Evolutionary conservation across 2,329 filamentous ascomycete species (phyloP).

Genomic region (Hypoxylon sp.): DNA sequence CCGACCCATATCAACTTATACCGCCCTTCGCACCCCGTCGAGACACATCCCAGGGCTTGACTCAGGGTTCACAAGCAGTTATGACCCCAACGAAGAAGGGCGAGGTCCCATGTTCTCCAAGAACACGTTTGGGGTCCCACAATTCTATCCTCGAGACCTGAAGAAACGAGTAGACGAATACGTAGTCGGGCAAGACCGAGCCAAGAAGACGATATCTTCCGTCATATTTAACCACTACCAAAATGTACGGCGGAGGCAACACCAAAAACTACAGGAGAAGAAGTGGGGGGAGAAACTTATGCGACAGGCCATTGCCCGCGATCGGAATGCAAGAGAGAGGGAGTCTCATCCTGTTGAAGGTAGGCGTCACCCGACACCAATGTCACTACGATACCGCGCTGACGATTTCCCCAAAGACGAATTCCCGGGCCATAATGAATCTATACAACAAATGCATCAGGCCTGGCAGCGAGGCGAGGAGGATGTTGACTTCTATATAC

Average conservation of each 20-base stretch:
- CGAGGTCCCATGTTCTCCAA: slow-evolving; percentile 74
- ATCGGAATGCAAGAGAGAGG: slow-evolving; percentile 71
- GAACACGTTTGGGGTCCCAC: slow-evolving; percentile 70
- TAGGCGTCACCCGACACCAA: slow-evolving; percentile 57
- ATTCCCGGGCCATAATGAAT: slow-evolving; percentile 67
- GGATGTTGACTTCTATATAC: slow-evolving; percentile 63
- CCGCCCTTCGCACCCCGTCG: slow-evolving; percentile 50
- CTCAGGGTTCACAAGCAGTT: slow-evolving; percentile 71
- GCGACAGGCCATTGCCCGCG: slow-evolving; percentile 78
- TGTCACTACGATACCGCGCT: slow-evolving; percentile 50
- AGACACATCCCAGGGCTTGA: slow-evolving; percentile 66
- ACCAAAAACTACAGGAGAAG: slow-evolving; percentile 79
- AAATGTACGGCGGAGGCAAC: slow-evolving; percentile 81
- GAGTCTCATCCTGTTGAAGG: slow-evolving; percentile 85
- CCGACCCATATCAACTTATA: slow-evolving; percentile 53
- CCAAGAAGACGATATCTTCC: slow-evolving; percentile 92
- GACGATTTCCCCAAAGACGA: slow-evolving; percentile 65
- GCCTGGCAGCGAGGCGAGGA: slow-evolving; percentile 52
- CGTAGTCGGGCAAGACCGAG: slow-evolving; percentile 94
- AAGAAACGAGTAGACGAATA: slow-evolving; percentile 96
- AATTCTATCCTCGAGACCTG: slow-evolving; percentile 77
- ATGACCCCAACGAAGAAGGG: slow-evolving; percentile 69
- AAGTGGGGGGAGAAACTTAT: slow-evolving; percentile 73
- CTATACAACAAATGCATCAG: slow-evolving; percentile 61
- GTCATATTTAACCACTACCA: slow-evolving; percentile 98